Evolutionary conservation across 768 basidiomycete species (phyloP).

Genomic region (Glaciozyma antarctica): DNA sequence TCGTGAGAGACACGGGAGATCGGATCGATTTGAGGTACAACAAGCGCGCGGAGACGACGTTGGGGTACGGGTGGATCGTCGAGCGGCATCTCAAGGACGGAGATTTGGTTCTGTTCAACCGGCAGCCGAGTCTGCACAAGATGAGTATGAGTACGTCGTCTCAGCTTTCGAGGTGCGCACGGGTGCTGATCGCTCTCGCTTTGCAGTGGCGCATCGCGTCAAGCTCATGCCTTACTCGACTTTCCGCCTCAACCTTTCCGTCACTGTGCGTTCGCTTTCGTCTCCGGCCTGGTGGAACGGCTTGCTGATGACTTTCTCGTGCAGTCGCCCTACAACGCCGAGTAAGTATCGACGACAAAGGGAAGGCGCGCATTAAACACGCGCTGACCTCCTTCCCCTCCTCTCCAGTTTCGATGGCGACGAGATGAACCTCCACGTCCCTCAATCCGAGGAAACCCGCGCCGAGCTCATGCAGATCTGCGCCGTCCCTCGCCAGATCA

Average conservation of each 20-base stretch:
- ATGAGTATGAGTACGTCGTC: slow-evolving; percentile 78
- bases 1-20: slow-evolving; percentile 93
- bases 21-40: slow-evolving; percentile 94
- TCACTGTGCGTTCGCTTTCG: slow-evolving; percentile 51
- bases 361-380: background rate
- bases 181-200: background rate
- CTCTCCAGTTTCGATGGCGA: slow-evolving; percentile 73
- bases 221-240: slow-evolving; percentile 97
- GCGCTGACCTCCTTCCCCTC: background rate
- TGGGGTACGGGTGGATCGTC: slow-evolving; percentile 98
- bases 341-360: slow-evolving; percentile 38
- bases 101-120: slow-evolving; percentile 97
- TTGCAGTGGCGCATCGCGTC: slow-evolving; percentile 76
- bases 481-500: slow-evolving; percentile 96
- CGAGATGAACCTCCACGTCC: slow-evolving; percentile 99
- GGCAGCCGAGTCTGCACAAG: slow-evolving; percentile 95
- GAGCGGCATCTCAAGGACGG: slow-evolving; percentile 96
- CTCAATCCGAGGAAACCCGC: slow-evolving; percentile 95
- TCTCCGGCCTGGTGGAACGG: slow-evolving; percentile 13
- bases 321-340: slow-evolving; percentile 96
- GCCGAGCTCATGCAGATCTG: slow-evolving; percentile 97
- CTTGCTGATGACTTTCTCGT: slow-evolving; percentile 17
- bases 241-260: slow-evolving; percentile 94
- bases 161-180: background rate
- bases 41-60: slow-evolving; percentile 84